Percentiles rank a stretch among this genome's conserved stretches.
These are phyloP conservation scores for Staphylotrichum tortipilum DNA, from an alignment of 495 filamentous ascomycete genomes.

Conservation along the genomic window DNA sequence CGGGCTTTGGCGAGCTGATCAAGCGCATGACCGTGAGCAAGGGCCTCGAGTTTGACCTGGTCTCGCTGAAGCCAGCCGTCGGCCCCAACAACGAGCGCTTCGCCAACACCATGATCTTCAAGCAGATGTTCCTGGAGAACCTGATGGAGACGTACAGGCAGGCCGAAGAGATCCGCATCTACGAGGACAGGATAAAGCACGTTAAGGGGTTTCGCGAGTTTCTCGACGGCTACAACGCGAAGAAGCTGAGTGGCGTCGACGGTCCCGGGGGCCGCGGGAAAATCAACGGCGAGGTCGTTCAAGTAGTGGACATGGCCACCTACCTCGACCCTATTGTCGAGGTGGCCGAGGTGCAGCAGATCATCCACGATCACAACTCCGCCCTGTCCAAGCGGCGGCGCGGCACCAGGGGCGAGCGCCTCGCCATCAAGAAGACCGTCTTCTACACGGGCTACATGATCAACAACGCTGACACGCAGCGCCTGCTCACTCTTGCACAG, in stretches of 20 bases:
- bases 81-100: conserved; percentile 72
- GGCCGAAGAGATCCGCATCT: conserved; percentile 69
- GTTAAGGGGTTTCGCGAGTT: conserved; percentile 76
- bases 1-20: conserved; percentile 66
- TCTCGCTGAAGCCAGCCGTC: conserved; percentile 78
- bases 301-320: conserved; percentile 67
- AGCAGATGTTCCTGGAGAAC: conserved; percentile 70
- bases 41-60: conserved; percentile 75
- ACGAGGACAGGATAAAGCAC: conserved; percentile 53
- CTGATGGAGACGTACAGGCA: conserved; percentile 75
- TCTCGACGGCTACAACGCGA: conserved; percentile 61
- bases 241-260: conserved; percentile 24
- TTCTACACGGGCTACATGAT: conserved; percentile 96
- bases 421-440: conserved; percentile 74
- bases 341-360: conserved; percentile 73
- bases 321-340: conserved; percentile 78
- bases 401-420: conserved; percentile 27
- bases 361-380: conserved; percentile 80
- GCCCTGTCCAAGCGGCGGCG: conserved; percentile 29
- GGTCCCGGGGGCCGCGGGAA: conserved; percentile 42
- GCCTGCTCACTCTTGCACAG: conserved; percentile 58
- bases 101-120: conserved; percentile 73
- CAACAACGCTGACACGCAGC: conserved; percentile 55
- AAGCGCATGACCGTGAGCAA: conserved; percentile 74
- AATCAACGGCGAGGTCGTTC: conserved; percentile 72